These are phyloP conservation scores for Dovyalis caffra DNA, from an alignment of 345 rosid genomes.

Conservation along the genomic window DNA sequence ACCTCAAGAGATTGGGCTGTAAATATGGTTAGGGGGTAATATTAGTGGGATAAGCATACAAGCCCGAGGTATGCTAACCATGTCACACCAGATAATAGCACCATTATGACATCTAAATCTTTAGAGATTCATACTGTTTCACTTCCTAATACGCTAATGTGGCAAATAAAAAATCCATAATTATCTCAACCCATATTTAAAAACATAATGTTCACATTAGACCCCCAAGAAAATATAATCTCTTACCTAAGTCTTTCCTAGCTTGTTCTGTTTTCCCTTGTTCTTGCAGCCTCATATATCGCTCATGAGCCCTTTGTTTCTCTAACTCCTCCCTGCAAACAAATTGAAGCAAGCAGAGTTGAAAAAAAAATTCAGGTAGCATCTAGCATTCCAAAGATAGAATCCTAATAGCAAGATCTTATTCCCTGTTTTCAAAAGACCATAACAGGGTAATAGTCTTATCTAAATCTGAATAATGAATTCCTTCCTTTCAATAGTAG, in stretches of 20 bases:
- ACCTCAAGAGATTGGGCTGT: neutral
- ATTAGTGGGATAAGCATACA: neutral
- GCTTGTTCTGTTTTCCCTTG: constrained; percentile 99
- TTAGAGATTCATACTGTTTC: neutral
- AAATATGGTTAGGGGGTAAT: neutral
- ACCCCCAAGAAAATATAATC: neutral
- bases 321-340: constrained; percentile 82
- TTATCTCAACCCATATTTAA: neutral
- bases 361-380: neutral
- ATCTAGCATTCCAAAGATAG: neutral
- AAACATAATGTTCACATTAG: neutral
- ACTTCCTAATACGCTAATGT: neutral
- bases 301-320: constrained; percentile 94
- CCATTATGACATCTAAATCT: neutral
- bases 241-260: constrained; percentile 80
- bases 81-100: neutral
- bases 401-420: neutral
- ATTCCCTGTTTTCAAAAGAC: neutral
- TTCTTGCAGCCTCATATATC: constrained; percentile 96
- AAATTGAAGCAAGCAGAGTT: neutral
- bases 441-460: neutral
- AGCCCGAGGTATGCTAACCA: neutral
- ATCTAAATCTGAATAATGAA: neutral
- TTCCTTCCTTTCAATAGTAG: neutral
- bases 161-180: neutral